phyloP scores from a whole-genome alignment of 108 stramenopile genomes.

The Cyclotella sp. region DNA sequence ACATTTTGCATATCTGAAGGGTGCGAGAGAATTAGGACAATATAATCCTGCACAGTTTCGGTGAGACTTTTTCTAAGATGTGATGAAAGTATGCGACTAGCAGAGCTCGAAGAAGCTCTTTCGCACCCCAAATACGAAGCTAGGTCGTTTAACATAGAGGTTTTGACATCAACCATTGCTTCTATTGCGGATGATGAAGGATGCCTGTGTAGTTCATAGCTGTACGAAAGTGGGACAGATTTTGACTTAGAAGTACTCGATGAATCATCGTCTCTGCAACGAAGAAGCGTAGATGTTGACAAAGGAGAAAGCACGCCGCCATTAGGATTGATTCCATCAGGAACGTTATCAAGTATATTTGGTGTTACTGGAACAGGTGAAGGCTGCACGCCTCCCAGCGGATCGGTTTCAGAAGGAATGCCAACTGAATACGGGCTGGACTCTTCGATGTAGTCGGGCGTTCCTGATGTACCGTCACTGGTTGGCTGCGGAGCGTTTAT shows the following conservation, averaged over 20 bases:
- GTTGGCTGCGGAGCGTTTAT: background rate
- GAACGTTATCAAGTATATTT: background rate
- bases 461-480: background rate
- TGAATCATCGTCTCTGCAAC: slow-evolving; percentile 2
- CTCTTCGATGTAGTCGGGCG: background rate
- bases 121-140: slow-evolving; percentile 22
- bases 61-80: background rate
- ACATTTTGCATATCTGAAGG: slow-evolving; percentile 9
- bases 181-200: slow-evolving; percentile 2
- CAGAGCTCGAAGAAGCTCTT: slow-evolving; percentile 11
- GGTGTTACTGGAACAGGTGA: background rate
- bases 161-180: slow-evolving; percentile 35
- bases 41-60: slow-evolving; percentile 9
- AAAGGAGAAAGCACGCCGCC: too few relatives aligned
- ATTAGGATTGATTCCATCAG: background rate
- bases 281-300: slow-evolving; percentile 12
- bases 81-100: background rate
- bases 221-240: slow-evolving; percentile 26
- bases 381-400: background rate
- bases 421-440: background rate
- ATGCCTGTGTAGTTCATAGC: slow-evolving; percentile 47
- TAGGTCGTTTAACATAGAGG: slow-evolving; percentile 31
- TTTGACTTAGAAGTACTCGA: slow-evolving; percentile 19
- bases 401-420: background rate
- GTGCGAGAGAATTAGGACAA: slow-evolving; percentile 30